Conservation (phyloP, 371 early-diverging fungal genomes). For the Lichtheimia ramosa region DNA sequence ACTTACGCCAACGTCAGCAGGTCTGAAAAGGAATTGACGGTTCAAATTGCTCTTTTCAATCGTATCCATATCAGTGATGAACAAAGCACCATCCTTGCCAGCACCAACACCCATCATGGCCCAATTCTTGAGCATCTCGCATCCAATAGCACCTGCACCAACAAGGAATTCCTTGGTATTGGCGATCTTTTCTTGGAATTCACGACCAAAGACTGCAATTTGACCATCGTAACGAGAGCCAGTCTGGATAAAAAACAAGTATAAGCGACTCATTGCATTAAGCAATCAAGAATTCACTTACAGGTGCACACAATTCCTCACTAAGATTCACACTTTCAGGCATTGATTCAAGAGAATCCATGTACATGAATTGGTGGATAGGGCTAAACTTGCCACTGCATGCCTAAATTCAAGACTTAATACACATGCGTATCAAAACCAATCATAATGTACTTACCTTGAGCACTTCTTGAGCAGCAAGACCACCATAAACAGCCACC, state of each 20-base stretch:
- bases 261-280: not conserved
- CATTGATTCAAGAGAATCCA: conserved; percentile 96
- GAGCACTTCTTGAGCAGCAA: conserved; percentile 99
- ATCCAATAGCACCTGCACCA: conserved; percentile 99
- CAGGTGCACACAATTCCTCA: conserved; percentile 76
- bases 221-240: conserved; percentile 94
- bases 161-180: conserved; percentile 95
- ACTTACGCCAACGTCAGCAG: conserved; percentile 83
- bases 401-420: conserved; percentile 15
- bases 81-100: conserved; percentile 82
- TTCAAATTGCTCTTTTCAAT: conserved; percentile 98
- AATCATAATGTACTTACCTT: conserved; percentile 64
- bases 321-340: conserved; percentile 66
- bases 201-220: conserved; percentile 93
- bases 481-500: conserved; percentile 97
- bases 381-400: conserved; percentile 97
- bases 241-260: conserved; percentile 17
- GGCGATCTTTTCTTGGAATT: conserved; percentile 87
- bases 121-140: conserved; percentile 99
- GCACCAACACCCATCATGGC: conserved; percentile 98
- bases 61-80: conserved; percentile 99
- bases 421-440: too few species aligned
- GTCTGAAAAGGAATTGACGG: conserved; percentile 98
- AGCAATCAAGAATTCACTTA: conserved; percentile 14
- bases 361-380: conserved; percentile 96